A percentile compares a stretch with the other conserved stretches of the same genome.
phyloP scores from a whole-genome alignment of 2,329 filamentous ascomycete genomes.

The Cordyceps pruinosa region DNA sequence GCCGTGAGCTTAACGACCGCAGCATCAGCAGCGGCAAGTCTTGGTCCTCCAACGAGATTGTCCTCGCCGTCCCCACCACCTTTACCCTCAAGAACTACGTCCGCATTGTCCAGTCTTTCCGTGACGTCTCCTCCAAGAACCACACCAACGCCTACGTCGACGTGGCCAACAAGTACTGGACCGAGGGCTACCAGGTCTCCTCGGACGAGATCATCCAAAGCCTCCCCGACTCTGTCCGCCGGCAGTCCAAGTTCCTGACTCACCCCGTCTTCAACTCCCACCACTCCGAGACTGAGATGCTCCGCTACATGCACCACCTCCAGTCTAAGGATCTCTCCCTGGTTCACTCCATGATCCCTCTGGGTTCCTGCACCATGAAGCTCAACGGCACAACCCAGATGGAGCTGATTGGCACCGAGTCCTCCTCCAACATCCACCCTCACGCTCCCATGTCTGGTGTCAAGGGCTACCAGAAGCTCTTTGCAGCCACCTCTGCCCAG shows the following conservation, averaged over 20 bases:
- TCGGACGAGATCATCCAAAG: constrained; percentile 30
- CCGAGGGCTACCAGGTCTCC: constrained; percentile 26
- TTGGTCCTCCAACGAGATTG: constrained; percentile 19
- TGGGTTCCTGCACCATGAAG: constrained; percentile 98
- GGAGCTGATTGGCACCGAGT: constrained; percentile 72
- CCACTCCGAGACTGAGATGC: constrained; percentile 88
- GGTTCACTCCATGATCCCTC: constrained; percentile 94
- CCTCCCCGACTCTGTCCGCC: constrained; percentile 55
- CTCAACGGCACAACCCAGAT: constrained; percentile 92
- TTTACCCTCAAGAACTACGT: constrained; percentile 19
- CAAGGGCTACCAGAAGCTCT: constrained; percentile 62
- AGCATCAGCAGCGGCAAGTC: constrained; percentile 72
- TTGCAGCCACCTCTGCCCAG: constrained; percentile 66
- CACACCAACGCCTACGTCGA: constrained; percentile 17
- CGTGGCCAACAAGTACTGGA: constrained; percentile 35
- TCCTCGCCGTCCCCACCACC: constrained; percentile 22
- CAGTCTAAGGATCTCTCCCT: constrained; percentile 92
- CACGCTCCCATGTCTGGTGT: constrained; percentile 60
- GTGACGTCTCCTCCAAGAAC: constrained; percentile 22
- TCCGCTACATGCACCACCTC: constrained; percentile 88
- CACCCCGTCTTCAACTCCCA: constrained; percentile 93
- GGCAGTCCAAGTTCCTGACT: constrained; percentile 70
- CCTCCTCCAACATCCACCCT: constrained; percentile 75
- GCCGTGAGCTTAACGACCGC: constrained; percentile 39
- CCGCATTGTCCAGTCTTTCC: constrained; percentile 29